phyloP scores from a whole-genome alignment of 352 stramenopile species.

The Globisporangium carolinianum region DNA sequence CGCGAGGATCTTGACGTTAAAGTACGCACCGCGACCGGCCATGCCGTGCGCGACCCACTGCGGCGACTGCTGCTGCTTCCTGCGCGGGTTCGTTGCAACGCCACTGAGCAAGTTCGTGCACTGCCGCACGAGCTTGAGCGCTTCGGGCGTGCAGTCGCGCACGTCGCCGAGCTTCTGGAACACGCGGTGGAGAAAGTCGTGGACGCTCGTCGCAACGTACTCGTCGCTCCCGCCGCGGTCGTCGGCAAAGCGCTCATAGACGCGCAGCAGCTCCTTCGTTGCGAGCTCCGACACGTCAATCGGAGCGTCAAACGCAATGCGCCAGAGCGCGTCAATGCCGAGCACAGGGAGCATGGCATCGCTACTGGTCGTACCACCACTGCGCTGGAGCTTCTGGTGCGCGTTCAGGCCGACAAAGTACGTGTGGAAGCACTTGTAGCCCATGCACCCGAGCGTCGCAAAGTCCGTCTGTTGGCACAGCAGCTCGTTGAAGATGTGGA shows the following conservation, averaged over 20 bases:
- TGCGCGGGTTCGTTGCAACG: slow-evolving; percentile 44
- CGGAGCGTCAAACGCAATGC: slow-evolving; percentile 73
- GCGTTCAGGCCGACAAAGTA: slow-evolving; percentile 81
- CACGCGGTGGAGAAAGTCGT: slow-evolving; percentile 79
- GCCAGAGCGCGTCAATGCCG: slow-evolving; percentile 80
- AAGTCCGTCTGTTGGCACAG: slow-evolving; percentile 79
- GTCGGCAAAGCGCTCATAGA: slow-evolving; percentile 62
- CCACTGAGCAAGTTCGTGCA: slow-evolving; percentile 66
- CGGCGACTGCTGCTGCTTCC: slow-evolving; percentile 27
- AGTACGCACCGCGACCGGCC: slow-evolving; percentile 62
- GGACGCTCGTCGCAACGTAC: slow-evolving; percentile 28
- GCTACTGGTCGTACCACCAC: background rate
- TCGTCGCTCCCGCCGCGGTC: slow-evolving; percentile 25
- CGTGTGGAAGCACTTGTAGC: slow-evolving; percentile 85
- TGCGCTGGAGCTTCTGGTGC: slow-evolving; percentile 30
- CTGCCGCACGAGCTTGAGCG: slow-evolving; percentile 70
- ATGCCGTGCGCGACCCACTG: slow-evolving; percentile 53
- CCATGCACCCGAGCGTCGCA: slow-evolving; percentile 52
- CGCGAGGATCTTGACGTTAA: slow-evolving; percentile 72
- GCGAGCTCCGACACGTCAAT: slow-evolving; percentile 72
- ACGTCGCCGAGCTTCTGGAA: slow-evolving; percentile 63
- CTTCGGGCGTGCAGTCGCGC: slow-evolving; percentile 35
- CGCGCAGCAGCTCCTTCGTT: slow-evolving; percentile 68
- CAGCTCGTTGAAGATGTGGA: slow-evolving; percentile 79
- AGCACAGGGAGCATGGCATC: slow-evolving; percentile 34